These are phyloP conservation scores for Babesia sp. DNA, from an alignment of 169 alveolate genomes.

Conservation along the genomic window DNA sequence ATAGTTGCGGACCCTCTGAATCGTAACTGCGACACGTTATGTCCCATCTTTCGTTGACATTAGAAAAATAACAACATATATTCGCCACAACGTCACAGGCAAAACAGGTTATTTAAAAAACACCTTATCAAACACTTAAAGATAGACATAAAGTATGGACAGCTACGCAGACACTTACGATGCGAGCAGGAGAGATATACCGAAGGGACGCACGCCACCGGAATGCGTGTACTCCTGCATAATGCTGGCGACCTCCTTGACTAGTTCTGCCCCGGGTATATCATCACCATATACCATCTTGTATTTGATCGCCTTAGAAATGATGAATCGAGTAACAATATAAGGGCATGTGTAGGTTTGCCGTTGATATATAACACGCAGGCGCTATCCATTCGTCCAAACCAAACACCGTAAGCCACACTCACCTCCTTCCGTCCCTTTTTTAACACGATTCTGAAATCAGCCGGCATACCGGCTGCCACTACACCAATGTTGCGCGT, in stretches of 20 bases:
- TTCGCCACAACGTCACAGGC: too few species aligned
- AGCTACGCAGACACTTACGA: conserved; percentile 52
- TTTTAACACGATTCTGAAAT: conserved; percentile 90
- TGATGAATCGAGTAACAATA: background rate
- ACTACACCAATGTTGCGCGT: conserved; percentile 90
- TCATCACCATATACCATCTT: conserved; percentile 90
- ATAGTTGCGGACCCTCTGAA: conserved; percentile 87
- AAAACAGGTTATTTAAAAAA: too few species aligned
- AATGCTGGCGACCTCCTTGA: conserved; percentile 93
- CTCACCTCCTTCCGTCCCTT: conserved; percentile 83
- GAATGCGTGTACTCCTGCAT: conserved; percentile 98
- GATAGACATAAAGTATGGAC: too few species aligned
- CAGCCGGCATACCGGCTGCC: conserved; percentile 98
- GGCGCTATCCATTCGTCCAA: background rate
- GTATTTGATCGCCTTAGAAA: conserved; percentile 83
- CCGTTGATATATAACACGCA: too few species aligned
- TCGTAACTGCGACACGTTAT: conserved; percentile 80
- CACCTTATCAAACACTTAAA: too few species aligned
- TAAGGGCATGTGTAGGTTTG: too few species aligned
- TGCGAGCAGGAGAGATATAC: conserved; percentile 95
- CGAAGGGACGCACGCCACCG: conserved; percentile 99
- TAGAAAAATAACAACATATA: too few species aligned
- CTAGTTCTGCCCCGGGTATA: conserved; percentile 91
- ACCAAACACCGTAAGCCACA: background rate
- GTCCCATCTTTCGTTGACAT: too few species aligned